A percentile compares a stretch with the other conserved stretches of the same genome.
These are phyloP conservation scores for Vitis hybrid DNA, from an alignment of 177 flowering plant species.

Conservation along the genomic window DNA sequence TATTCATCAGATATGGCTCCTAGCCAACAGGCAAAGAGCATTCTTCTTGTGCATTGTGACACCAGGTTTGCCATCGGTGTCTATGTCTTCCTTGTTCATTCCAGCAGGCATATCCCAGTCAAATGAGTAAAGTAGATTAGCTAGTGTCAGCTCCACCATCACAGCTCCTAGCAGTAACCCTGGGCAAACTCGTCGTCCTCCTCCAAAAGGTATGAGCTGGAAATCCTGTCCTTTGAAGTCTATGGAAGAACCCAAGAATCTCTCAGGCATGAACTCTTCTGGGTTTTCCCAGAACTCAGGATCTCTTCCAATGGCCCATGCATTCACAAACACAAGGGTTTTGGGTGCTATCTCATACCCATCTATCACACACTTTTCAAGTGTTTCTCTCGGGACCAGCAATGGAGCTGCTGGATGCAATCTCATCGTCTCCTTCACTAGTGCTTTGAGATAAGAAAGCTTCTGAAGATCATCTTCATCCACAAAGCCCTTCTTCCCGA, in stretches of 20 bases:
- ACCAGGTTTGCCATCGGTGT: constrained; percentile 15
- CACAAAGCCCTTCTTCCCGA: constrained; percentile 12
- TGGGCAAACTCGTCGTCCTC: constrained; percentile 25
- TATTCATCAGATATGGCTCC: no score
- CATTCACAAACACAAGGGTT: constrained; percentile 24
- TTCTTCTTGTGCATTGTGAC: constrained; percentile 24
- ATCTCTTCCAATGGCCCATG: constrained; percentile 25
- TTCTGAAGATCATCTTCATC: constrained; percentile 24
- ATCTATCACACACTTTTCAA: constrained; percentile 7
- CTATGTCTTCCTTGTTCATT: constrained; percentile 17
- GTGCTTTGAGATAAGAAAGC: constrained; percentile 23
- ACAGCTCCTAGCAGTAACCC: constrained; percentile 27
- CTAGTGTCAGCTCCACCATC: constrained; percentile 2
- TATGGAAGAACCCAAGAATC: constrained; percentile 14
- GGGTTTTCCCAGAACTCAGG: constrained; percentile 29
- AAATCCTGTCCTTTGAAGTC: constrained; percentile 12
- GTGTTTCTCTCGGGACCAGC: constrained; percentile 23
- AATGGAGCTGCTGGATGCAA: constrained; percentile 29
- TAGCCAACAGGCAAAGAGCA: constrained; percentile 16
- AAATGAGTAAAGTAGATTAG: constrained; percentile 16
- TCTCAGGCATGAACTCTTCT: constrained; percentile 31
- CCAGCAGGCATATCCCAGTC: constrained; percentile 30
- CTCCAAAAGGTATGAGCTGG: constrained; percentile 29
- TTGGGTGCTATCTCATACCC: constrained; percentile 23
- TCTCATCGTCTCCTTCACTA: constrained; percentile 31